Evolutionary conservation across 23 red algal genomes (phyloP).

Genomic region (Gracilariopsis chorda): DNA sequence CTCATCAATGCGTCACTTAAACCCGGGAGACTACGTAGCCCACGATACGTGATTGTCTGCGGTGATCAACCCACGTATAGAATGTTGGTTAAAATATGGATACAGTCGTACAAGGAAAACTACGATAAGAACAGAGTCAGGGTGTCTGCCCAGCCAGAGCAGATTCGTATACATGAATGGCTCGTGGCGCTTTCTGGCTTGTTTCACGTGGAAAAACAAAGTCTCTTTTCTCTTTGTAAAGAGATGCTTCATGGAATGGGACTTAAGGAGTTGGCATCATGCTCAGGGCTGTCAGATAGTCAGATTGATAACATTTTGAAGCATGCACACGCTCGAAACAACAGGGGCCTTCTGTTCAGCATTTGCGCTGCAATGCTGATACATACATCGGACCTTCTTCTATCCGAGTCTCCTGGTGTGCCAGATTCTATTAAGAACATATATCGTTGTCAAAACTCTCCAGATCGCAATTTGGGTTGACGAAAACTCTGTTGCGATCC

Average conservation of each 20-base stretch:
- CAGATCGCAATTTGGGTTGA: no score
- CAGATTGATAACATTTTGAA: not conserved
- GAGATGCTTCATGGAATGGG: not conserved
- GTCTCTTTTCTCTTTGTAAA: not conserved
- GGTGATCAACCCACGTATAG: not conserved
- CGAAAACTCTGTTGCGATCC: no score
- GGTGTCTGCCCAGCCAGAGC: not conserved
- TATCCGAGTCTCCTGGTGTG: not conserved
- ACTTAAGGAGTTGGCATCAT: not conserved
- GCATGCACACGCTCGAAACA: slow-evolving; percentile 16
- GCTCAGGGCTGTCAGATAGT: not conserved
- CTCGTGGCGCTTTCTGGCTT: not conserved
- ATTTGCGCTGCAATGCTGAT: not conserved
- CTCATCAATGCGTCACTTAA: not conserved
- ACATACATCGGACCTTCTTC: not conserved
- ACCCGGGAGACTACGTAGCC: not conserved
- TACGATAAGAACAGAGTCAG: not conserved
- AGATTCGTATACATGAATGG: not conserved
- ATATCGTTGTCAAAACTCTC: no score
- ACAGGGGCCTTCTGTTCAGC: not conserved
- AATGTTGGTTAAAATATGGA: not conserved
- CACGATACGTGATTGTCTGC: not conserved
- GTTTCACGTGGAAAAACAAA: slow-evolving; percentile 7
- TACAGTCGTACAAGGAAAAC: not conserved
- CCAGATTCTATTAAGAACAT: not conserved